Percentiles rank a stretch among this genome's conserved stretches.
Conservation (phyloP, 129 eudicot genomes). For the Dittrichia graveolens region DNA sequence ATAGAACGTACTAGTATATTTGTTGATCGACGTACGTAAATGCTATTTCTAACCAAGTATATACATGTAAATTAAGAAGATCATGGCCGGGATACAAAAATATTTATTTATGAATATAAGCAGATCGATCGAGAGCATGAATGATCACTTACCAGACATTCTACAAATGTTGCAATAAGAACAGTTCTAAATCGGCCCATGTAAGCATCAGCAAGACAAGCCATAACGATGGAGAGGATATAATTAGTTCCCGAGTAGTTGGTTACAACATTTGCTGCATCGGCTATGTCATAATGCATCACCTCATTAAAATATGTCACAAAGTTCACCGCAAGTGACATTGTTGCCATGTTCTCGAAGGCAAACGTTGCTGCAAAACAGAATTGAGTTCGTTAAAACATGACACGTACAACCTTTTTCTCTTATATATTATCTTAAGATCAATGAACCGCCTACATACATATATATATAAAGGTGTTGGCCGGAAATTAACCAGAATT, state of each 20-base stretch:
- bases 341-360: constrained; percentile 63
- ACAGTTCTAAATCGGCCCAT: constrained; percentile 62
- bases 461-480: background rate
- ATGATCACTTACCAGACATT: constrained; percentile 46
- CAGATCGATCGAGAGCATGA: background rate
- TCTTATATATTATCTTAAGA: background rate
- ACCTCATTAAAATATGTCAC: constrained; percentile 55
- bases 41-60: too few relatives aligned
- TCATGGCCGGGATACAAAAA: too few relatives aligned
- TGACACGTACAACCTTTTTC: too few relatives aligned
- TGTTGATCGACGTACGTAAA: too few relatives aligned
- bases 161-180: constrained; percentile 45
- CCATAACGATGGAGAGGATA: constrained; percentile 55
- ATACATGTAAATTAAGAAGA: too few relatives aligned
- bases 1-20: too few relatives aligned
- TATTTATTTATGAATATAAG: background rate
- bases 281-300: constrained; percentile 67
- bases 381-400: too few relatives aligned
- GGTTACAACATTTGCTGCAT: constrained; percentile 62
- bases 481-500: background rate
- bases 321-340: constrained; percentile 52
- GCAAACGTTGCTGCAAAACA: constrained; percentile 45
- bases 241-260: constrained; percentile 61
- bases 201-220: constrained; percentile 61
- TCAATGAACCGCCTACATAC: background rate